Conservation (phyloP, 805 yeast genomes). For the Candida argentea region DNA sequence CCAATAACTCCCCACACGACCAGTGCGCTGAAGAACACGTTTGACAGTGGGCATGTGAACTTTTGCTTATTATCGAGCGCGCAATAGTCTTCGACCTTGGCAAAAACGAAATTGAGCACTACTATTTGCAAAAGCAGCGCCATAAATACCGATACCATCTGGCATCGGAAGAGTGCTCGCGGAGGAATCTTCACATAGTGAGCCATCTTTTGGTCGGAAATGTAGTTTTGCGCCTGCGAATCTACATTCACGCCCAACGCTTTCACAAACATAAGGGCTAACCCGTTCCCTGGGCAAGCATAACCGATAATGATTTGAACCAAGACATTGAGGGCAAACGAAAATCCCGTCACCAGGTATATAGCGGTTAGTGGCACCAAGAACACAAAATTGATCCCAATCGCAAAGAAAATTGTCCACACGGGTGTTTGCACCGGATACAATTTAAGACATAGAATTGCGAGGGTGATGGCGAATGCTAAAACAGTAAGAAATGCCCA, state of each 20-base stretch:
- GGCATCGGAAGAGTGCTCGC: constrained; percentile 39
- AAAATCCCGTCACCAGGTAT: constrained; percentile 21
- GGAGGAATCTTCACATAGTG: constrained; percentile 62
- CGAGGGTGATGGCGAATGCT: constrained; percentile 18
- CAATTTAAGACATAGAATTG: constrained; percentile 20
- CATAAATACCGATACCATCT: constrained; percentile 13
- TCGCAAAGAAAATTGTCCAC: constrained; percentile 25
- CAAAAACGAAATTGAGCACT: constrained; percentile 11
- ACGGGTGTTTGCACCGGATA: constrained; percentile 27
- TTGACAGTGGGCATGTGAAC: constrained; percentile 21
- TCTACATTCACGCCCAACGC: constrained; percentile 48
- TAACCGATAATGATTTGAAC: constrained; percentile 28
- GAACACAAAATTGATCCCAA: constrained; percentile 22
- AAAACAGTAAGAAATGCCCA: constrained; percentile 18
- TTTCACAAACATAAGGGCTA: constrained; percentile 39
- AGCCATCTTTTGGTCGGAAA: constrained; percentile 50
- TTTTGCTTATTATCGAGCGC: constrained; percentile 11
- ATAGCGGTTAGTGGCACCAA: constrained; percentile 22
- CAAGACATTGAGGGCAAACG: constrained; percentile 25
- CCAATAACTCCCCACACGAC: constrained; percentile 54
- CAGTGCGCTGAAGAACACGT: constrained; percentile 40
- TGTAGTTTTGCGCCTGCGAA: constrained; percentile 46
- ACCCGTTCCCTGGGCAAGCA: constrained; percentile 27
- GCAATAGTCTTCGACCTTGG: constrained; percentile 12
- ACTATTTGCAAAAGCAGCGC: constrained; percentile 14